These are phyloP conservation scores for Ricinus communis DNA, from an alignment of 345 rosid genomes.

Conservation along the genomic window DNA sequence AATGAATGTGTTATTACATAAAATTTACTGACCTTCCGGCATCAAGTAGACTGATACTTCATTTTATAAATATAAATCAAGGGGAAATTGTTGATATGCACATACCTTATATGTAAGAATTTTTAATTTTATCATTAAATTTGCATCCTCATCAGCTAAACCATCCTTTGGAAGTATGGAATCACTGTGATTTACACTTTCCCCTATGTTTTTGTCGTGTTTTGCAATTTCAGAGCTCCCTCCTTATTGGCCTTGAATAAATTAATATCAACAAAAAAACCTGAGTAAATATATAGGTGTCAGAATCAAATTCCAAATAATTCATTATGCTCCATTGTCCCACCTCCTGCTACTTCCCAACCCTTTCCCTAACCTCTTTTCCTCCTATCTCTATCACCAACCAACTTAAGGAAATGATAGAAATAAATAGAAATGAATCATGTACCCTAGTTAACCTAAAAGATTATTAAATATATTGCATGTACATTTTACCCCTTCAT, in stretches of 20 bases:
- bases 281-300: slow-evolving; percentile 34
- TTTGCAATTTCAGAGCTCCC: slow-evolving; percentile 49
- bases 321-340: not conserved
- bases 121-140: slow-evolving; percentile 90
- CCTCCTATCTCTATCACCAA: not conserved
- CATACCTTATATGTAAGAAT: slow-evolving; percentile 91
- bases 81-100: not conserved
- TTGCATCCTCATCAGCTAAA: slow-evolving; percentile 85
- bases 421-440: no score
- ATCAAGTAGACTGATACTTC: not conserved
- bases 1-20: not conserved
- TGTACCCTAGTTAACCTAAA: not conserved
- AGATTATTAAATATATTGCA: not conserved
- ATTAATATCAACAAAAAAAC: slow-evolving; percentile 89
- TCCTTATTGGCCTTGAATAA: slow-evolving; percentile 77
- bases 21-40: slow-evolving; percentile 1
- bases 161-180: slow-evolving; percentile 37
- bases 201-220: slow-evolving; percentile 32
- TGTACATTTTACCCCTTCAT: not conserved
- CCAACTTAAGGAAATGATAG: no score
- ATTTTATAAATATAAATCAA: not conserved
- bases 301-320: slow-evolving; percentile 2
- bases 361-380: not conserved
- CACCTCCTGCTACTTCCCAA: not conserved
- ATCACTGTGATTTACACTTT: slow-evolving; percentile 42